Evolutionary conservation across 768 basidiomycete species (phyloP).

Genomic region (Lactarius indigo): DNA sequence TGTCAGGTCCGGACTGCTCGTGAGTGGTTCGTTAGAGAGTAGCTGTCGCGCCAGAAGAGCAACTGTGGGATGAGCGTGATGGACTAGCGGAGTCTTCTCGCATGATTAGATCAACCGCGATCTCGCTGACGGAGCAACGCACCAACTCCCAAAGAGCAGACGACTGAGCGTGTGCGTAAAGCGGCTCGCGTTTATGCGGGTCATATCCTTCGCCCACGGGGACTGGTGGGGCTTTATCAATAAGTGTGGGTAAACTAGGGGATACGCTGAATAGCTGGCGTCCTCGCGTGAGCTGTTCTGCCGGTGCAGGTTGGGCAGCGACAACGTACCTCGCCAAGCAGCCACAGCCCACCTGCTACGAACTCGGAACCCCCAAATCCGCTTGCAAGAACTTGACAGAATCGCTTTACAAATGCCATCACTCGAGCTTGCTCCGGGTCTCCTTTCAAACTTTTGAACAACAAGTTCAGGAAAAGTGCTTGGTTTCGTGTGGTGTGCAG

Average conservation of each 20-base stretch:
- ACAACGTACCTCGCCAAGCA: constrained; percentile 74
- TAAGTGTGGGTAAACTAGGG: constrained; percentile 44
- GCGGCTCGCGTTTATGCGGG: constrained; percentile 85
- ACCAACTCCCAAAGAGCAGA: constrained; percentile 91
- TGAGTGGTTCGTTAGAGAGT: constrained; percentile 65
- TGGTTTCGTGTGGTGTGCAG: constrained; percentile 85
- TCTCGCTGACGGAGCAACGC: constrained; percentile 30
- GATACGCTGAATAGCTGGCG: constrained; percentile 49
- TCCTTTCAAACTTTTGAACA: constrained; percentile 86
- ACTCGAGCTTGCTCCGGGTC: constrained; percentile 57
- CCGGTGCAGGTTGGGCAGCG: background rate
- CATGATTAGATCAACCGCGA: background rate
- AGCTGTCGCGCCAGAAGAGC: constrained; percentile 84
- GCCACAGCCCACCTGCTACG: constrained; percentile 79
- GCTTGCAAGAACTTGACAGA: constrained; percentile 69
- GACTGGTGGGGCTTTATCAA: constrained; percentile 26
- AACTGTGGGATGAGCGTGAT: constrained; percentile 90
- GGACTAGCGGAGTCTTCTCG: constrained; percentile 67
- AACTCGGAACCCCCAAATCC: constrained; percentile 80
- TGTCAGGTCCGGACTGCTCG: constrained; percentile 82
- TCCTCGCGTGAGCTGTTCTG: background rate
- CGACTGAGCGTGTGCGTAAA: constrained; percentile 74
- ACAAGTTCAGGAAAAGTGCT: constrained; percentile 92
- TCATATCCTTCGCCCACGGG: constrained; percentile 54
- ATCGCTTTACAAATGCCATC: constrained; percentile 76